Percentiles rank a stretch among this genome's conserved stretches.
These are phyloP conservation scores for Azolla pinnata DNA, from an alignment of 75 land plant species.

Conservation along the genomic window DNA sequence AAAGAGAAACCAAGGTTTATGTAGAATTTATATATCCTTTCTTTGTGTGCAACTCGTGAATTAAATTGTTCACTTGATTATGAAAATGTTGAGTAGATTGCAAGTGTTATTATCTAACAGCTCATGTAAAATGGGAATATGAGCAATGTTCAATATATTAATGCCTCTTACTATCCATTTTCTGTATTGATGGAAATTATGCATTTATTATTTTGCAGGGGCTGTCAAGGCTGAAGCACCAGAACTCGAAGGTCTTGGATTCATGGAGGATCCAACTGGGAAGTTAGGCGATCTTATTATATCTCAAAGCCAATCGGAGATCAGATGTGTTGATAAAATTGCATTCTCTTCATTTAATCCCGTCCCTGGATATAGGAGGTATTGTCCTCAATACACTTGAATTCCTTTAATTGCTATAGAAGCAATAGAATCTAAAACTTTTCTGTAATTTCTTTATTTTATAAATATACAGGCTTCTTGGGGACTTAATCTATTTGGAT, in stretches of 20 bases:
- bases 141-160: too few relatives aligned
- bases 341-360: constrained; percentile 96
- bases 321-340: constrained; percentile 73
- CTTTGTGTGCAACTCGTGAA: too few relatives aligned
- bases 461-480: constrained; percentile 52
- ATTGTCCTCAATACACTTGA: too few relatives aligned
- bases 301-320: constrained; percentile 40
- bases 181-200: not conserved
- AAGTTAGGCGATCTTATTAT: constrained; percentile 48
- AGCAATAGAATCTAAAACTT: not conserved
- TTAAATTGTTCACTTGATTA: too few relatives aligned
- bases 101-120: too few relatives aligned
- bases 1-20: too few relatives aligned
- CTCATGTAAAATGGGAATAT: too few relatives aligned
- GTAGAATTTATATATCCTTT: constrained; percentile 1
- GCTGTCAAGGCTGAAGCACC: constrained; percentile 41
- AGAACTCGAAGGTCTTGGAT: constrained; percentile 83
- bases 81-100: too few relatives aligned
- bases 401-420: too few relatives aligned
- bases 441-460: not conserved
- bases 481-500: constrained; percentile 88
- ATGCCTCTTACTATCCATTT: too few relatives aligned
- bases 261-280: constrained; percentile 81
- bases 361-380: constrained; percentile 90
- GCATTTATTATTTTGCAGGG: constrained; percentile 21